Evolutionary conservation across 2,329 filamentous ascomycete species (phyloP), one percentile per base, ranked within the genome.

Genomic region (Phialophora macrospora): DNA sequence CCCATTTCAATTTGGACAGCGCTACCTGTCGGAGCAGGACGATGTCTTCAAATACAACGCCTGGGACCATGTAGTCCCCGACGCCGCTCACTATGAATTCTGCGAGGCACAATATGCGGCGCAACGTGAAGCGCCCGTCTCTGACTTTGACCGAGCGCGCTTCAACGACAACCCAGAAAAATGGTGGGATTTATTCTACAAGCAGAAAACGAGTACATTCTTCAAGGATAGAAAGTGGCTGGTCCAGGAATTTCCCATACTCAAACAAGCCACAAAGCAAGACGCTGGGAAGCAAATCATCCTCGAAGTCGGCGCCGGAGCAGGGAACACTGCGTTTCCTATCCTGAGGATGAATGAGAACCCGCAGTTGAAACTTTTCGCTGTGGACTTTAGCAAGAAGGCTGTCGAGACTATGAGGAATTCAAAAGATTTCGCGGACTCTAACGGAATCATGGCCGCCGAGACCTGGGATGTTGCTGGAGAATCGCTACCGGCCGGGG

Each of bases 221-320:
- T 99, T 99, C 87, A 99, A 99, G 80, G 91, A 99, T 76, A 87
- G 95, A 70, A 98, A 98, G 77, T 99, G 95, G 95, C 82, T 99
- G 34, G 90, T 90, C 70, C 94, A 98, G 77, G 95, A 99, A 77
- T 99, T 99, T 71, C 95, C 95, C 0, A 81, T 98, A 3, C 81
- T 99, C n/a, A 86, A 84, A 26, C 85, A 91, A 64, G 84, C 97
- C 58, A 94, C 90, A 12, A 81, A 84, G 64, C 84, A 87, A 68
- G 88, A 88, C 64, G 88, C 89, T 2, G 92, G 91, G 3, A 84
- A 85, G 26, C 84, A 88, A 64, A 86, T 88, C 8, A 79, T 99
- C 55, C 82, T 99, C 48, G 95, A 99, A 77, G 92, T 98, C 68
- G 95, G 95, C 62, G 95, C 95, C 0, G 95, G 95, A 34, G 95